phyloP scores from a whole-genome alignment of 2,329 filamentous ascomycete genomes.

The Diplodia mutila region DNA sequence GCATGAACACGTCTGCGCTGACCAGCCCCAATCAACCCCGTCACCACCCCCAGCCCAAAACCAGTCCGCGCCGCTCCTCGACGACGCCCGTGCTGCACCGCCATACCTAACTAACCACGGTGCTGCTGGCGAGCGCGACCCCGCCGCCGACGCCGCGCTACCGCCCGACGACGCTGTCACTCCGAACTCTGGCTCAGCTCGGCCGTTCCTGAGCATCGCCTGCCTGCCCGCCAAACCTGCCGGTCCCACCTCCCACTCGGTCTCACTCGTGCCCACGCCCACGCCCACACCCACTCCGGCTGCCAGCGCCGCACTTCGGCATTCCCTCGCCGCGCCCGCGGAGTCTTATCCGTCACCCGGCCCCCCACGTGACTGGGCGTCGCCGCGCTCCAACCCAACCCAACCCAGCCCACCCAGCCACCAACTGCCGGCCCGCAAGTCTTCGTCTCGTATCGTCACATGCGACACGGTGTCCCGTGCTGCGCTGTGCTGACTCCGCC shows the following conservation, averaged over 20 bases:
- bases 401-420: background rate
- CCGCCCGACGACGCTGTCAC: background rate
- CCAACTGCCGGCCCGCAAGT: background rate
- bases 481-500: conserved; percentile 1
- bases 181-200: background rate
- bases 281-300: too few relatives aligned
- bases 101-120: too few relatives aligned
- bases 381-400: background rate
- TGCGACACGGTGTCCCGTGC: conserved; percentile 18
- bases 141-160: background rate
- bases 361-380: conserved; percentile 15
- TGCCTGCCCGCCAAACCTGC: background rate
- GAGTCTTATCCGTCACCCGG: conserved; percentile 1
- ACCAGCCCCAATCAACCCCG: background rate
- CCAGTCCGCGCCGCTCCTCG: too few relatives aligned
- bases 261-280: background rate
- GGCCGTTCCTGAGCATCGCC: conserved; percentile 19
- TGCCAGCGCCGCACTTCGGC: background rate
- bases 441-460: conserved; percentile 19
- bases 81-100: too few relatives aligned
- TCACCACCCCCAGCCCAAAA: background rate
- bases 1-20: conserved; percentile 21
- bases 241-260: conserved; percentile 1
- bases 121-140: background rate
- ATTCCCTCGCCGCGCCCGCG: background rate